Conservation (phyloP, 495 filamentous ascomycete species). For the Lindgomyces ingoldianus region DNA sequence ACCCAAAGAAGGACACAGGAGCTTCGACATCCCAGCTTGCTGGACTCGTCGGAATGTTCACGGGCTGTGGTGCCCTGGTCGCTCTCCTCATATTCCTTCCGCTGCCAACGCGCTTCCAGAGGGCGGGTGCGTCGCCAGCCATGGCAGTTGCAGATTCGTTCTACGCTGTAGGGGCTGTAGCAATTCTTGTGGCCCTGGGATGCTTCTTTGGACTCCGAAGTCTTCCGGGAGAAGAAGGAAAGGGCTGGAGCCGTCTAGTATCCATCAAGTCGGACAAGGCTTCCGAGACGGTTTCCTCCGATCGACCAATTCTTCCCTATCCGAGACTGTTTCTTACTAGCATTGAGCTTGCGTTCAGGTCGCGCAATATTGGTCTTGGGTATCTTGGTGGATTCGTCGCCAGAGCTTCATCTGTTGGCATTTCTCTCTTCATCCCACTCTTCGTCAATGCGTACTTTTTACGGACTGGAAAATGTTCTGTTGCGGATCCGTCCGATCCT, state of each 20-base stretch:
- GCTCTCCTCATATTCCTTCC: constrained; percentile 81
- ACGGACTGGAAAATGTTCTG: constrained; percentile 71
- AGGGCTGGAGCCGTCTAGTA: constrained; percentile 62
- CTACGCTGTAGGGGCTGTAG: constrained; percentile 75
- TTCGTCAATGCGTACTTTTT: constrained; percentile 90
- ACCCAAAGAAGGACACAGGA: constrained; percentile 11
- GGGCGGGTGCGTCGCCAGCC: constrained; percentile 63
- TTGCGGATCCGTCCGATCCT: constrained; percentile 49
- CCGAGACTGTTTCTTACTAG: constrained; percentile 57
- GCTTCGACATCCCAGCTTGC: constrained; percentile 66
- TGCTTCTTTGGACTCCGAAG: constrained; percentile 80
- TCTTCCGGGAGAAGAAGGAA: constrained; percentile 74
- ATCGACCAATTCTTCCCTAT: constrained; percentile 36
- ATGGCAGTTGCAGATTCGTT: constrained; percentile 76
- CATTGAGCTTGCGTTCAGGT: constrained; percentile 68
- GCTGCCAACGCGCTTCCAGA: constrained; percentile 74
- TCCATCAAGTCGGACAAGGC: constrained; percentile 12
- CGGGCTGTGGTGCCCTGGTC: constrained; percentile 86
- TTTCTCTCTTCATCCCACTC: constrained; percentile 90
- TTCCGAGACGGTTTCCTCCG: neutral
- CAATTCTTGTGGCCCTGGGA: constrained; percentile 67
- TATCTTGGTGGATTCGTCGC: constrained; percentile 96
- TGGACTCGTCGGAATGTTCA: constrained; percentile 87
- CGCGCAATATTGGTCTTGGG: constrained; percentile 75
- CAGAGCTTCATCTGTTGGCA: constrained; percentile 90